Evolutionary conservation across 108 stramenopile species (phyloP), one percentile per base, ranked within the genome.

Genomic region (Schizochytrium sp.): DNA sequence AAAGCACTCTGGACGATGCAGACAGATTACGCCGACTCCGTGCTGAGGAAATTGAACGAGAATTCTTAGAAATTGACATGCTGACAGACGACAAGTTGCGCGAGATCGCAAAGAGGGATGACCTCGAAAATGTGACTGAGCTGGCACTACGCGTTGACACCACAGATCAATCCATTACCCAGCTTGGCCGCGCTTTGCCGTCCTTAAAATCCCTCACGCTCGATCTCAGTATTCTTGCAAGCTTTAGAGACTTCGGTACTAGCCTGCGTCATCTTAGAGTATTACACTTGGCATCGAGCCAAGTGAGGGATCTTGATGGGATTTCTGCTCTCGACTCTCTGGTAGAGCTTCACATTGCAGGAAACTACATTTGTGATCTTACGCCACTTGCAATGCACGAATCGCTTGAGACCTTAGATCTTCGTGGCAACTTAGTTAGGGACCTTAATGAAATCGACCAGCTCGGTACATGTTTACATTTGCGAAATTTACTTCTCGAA

Each of bases 321-420:
- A 93, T 94, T 47, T 90, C 87, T 10, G 92, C 92, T 3, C 61
- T 94, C 8, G 89, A 69, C 57, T 88, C 88, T 2, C 91, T 94
- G 13, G 89, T 90, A 44, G 91, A 93, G 90, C 61, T 93, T 59
- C 72, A 49, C 72, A 10, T 94, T 28, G 28, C 69, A 46, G 57
- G 56, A 28, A 94, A 94, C 46, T 64, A 59, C 19, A 53, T 94
- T 15, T 47, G 42, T 13, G 91, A 92, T 56, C 56, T 94, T 46
- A 92, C 93, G 3, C 92, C 93, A 19, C 91, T 94, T 12, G 92
- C 93, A 7, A 91, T 92, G 61, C 93, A 94, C 90, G 92, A 92
- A 56, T 46, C 49, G 15, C 88, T 94, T 40, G 87, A 92, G 28
- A 88, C 92, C 19, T 58, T 94, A 8, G 89, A 92, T 56, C 90